Evolutionary conservation across 2,329 filamentous ascomycete species (phyloP), one percentile per base, ranked within the genome.

Genomic region (Thelonectria blattea): DNA sequence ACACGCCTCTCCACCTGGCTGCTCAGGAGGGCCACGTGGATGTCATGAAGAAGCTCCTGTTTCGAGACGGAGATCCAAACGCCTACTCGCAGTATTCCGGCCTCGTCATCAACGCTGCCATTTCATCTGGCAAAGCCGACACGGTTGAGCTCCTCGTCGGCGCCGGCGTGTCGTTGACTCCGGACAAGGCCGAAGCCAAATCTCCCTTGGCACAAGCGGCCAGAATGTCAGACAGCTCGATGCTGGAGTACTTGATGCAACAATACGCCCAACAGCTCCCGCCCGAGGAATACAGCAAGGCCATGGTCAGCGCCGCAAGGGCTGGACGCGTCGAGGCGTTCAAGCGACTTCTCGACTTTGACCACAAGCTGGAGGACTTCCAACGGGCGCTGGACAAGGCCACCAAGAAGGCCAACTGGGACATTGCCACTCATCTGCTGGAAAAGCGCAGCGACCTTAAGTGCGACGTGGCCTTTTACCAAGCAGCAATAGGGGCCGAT

Each of bases 201-300:
- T 70, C 76, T 0, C 78, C 78, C 1, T 60, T 80, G 6, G 75
- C 76, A 6, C 57, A 78, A 3, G 76, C 78, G 9, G 78, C 77
- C 1, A 63, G 73, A 12, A 63, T 78, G 10, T 74, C 76, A 0
- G 76, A 80, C 41, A 53, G 74, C 5, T 70, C 75, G 2, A 79
- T 80, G 72, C 77, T 80, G 41, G 73, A 79, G 10, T 79, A 78
- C 47, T 66, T 80, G 1, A 71, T 79, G 14, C 64, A 76, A 10
- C 71, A 74, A n/a, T 80, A 79, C 53, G 71, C 74, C 0, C 73
- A 76, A 10, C 76, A 75, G 51, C 61, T 80, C 0, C 75, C 77
- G 1, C 57, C 72, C 3, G 66, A 74, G 32, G 78, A 80, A 52
- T 80, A 75, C 41, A 74, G 73, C 46, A 77, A 73, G 30, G 78